Evolutionary conservation across 2,329 filamentous ascomycete species (phyloP).

Genomic region (Chalaropsis ovoidea): DNA sequence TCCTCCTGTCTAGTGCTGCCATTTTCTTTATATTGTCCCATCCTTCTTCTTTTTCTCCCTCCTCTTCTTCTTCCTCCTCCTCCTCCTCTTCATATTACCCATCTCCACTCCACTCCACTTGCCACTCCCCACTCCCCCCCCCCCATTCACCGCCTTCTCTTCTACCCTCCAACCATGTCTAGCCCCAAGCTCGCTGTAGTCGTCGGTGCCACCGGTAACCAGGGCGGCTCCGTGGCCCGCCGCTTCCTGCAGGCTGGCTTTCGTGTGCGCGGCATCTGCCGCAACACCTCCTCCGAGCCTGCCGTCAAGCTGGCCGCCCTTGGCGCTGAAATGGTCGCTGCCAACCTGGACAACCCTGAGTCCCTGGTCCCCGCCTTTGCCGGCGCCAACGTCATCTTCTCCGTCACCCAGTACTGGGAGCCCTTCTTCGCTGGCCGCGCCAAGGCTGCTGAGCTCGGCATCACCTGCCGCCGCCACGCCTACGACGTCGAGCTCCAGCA

Average conservation of each 20-base stretch:
- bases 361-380: constrained; percentile 36
- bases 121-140: too few species aligned
- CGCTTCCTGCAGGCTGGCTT: constrained; percentile 37
- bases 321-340: constrained; percentile 39
- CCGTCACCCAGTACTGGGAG: constrained; percentile 48
- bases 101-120: not conserved
- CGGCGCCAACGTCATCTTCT: constrained; percentile 44
- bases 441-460: constrained; percentile 33
- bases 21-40: not conserved
- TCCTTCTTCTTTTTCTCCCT: not conserved
- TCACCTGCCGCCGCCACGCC: constrained; percentile 37
- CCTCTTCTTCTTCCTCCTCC: not conserved
- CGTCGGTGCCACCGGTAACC: constrained; percentile 41
- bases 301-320: constrained; percentile 35
- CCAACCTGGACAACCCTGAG: constrained; percentile 36
- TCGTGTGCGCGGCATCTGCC: constrained; percentile 41
- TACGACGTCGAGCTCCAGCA: constrained; percentile 43
- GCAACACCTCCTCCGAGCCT: constrained; percentile 36
- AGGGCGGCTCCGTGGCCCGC: constrained; percentile 45
- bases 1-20: not conserved
- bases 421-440: constrained; percentile 38
- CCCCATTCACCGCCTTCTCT: not conserved
- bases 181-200: constrained; percentile 36
- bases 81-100: not conserved
- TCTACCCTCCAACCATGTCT: constrained; percentile 19